Conservation (phyloP, 2,329 filamentous ascomycete species). For the Aspergillus hortae region DNA sequence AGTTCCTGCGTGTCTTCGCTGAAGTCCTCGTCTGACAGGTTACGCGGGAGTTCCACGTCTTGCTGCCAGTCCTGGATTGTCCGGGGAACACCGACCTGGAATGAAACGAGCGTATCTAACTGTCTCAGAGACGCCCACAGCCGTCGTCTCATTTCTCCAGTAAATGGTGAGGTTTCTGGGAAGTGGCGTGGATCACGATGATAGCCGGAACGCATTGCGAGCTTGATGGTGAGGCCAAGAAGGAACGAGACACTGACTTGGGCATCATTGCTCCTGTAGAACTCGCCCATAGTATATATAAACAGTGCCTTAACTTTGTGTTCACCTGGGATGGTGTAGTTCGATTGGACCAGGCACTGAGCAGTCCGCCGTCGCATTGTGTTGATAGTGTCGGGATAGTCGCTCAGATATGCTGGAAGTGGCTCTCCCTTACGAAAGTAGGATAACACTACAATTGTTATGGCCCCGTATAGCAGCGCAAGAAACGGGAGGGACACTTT, state of each 20-base stretch:
- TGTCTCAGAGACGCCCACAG: conserved; percentile 45
- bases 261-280: conserved; percentile 28
- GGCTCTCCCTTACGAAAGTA: conserved; percentile 22
- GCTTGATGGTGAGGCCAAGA: conserved; percentile 52
- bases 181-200: conserved; percentile 57
- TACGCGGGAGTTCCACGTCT: conserved; percentile 57
- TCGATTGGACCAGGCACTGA: conserved; percentile 31
- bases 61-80: conserved; percentile 59
- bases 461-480: conserved; percentile 25
- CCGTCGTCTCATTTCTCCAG: conserved; percentile 53
- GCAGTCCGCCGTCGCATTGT: conserved; percentile 49
- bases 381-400: conserved; percentile 26
- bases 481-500: conserved; percentile 29
- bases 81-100: conserved; percentile 62
- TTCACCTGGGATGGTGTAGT: conserved; percentile 29
- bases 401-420: conserved; percentile 15
- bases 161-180: conserved; percentile 51
- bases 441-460: conserved; percentile 26
- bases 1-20: conserved; percentile 47
- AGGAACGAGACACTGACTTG: conserved; percentile 55
- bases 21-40: conserved; percentile 61
- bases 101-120: conserved; percentile 59
- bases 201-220: conserved; percentile 62
- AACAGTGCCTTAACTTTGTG: conserved; percentile 33
- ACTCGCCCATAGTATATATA: conserved; percentile 27